Percentiles rank a stretch among this genome's conserved stretches.
phyloP scores from a whole-genome alignment of 2,329 filamentous ascomycete species.

The Thielaviopsis musarum region DNA sequence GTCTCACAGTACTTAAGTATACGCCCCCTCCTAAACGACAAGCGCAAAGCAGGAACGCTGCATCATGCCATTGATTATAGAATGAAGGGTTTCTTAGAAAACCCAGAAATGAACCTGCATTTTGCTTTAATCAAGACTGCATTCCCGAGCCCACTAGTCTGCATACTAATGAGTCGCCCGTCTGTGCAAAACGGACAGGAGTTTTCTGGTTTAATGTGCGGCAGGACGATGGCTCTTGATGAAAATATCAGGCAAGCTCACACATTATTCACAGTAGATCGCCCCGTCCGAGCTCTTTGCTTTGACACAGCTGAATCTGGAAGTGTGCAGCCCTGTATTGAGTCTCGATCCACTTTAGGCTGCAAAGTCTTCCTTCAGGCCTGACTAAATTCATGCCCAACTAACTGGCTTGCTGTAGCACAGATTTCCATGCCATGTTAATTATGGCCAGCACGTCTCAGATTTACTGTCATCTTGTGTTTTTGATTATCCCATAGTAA shows the following conservation, averaged over 20 bases:
- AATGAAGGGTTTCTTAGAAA: no score
- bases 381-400: conserved; percentile 2
- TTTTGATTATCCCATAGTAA: not conserved
- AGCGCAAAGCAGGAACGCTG: not conserved
- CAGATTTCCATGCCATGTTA: not conserved
- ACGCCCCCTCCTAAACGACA: not conserved
- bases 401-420: not conserved
- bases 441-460: not conserved
- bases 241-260: no score
- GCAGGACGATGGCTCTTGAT: no score
- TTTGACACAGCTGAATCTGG: no score
- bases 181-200: no score
- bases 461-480: not conserved
- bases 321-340: no score
- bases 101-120: not conserved
- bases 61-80: not conserved
- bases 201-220: no score
- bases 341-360: conserved; percentile 1
- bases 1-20: not conserved
- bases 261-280: no score
- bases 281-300: no score
- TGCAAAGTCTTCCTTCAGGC: not conserved
- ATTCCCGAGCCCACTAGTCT: not conserved
- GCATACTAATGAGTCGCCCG: not conserved
- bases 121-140: not conserved